Evolutionary conservation across 257 asterid species (phyloP).

Genomic region (Thymus mandschuricus): DNA sequence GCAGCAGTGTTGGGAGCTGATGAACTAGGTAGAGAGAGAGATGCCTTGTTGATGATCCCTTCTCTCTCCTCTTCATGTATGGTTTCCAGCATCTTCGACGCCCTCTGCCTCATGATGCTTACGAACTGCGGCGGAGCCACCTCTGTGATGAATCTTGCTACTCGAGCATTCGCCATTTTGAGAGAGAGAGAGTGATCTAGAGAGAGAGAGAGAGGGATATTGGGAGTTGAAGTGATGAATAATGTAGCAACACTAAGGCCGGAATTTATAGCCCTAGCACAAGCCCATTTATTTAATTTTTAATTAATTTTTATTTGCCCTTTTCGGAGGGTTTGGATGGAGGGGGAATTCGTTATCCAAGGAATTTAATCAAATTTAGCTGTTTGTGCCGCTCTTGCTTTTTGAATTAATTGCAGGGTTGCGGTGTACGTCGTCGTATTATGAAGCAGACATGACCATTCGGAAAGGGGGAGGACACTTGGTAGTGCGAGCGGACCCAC

Average conservation of each 20-base stretch:
- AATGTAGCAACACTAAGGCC: neutral
- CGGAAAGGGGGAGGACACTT: too few species aligned
- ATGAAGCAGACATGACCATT: too few species aligned
- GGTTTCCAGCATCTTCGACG: constrained; percentile 67
- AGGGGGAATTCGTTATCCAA: constrained; percentile 29
- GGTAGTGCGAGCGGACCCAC: too few species aligned
- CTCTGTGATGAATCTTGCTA: constrained; percentile 56
- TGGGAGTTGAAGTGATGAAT: neutral
- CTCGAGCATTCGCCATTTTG: constrained; percentile 56
- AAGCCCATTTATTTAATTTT: neutral
- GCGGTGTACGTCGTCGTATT: neutral
- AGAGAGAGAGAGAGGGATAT: neutral
- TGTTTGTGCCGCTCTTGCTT: constrained; percentile 48
- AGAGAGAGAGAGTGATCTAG: neutral
- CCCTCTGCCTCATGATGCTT: constrained; percentile 50
- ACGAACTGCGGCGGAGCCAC: constrained; percentile 68
- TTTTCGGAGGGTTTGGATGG: constrained; percentile 23
- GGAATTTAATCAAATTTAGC: constrained; percentile 36
- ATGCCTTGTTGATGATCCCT: neutral
- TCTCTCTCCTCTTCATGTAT: constrained; percentile 74
- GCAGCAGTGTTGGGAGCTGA: constrained; percentile 14
- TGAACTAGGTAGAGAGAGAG: constrained; percentile 12
- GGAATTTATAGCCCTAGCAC: constrained; percentile 37
- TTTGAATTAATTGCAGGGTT: constrained; percentile 34
- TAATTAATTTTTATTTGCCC: neutral